A percentile compares a stretch with the other conserved stretches of the same genome.
Evolutionary conservation across 2,329 filamentous ascomycete species (phyloP).

Genomic region (Fusarium abutilonis): DNA sequence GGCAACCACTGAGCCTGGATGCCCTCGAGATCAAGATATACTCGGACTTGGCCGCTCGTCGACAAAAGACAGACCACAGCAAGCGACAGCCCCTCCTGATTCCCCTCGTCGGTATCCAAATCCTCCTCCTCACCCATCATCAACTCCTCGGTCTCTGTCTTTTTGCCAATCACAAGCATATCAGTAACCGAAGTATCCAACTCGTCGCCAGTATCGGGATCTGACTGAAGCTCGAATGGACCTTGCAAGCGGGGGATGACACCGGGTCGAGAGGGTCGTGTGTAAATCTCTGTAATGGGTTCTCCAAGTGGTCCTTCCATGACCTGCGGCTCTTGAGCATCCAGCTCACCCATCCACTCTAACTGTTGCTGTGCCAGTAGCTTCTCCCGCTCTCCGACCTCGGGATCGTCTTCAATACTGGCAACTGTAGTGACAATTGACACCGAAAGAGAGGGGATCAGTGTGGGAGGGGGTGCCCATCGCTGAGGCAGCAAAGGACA

Average conservation of each 20-base stretch:
- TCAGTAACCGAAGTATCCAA: conserved; percentile 67
- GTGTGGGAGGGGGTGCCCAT: conserved; percentile 80
- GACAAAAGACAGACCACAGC: conserved; percentile 68
- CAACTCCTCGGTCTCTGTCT: conserved; percentile 67
- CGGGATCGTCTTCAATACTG: conserved; percentile 67
- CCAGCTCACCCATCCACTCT: conserved; percentile 73
- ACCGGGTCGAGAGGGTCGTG: conserved; percentile 66
- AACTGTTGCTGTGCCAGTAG: conserved; percentile 71
- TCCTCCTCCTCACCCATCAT: conserved; percentile 74
- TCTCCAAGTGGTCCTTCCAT: conserved; percentile 62
- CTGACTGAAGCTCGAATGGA: conserved; percentile 67
- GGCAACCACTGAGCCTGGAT: conserved; percentile 74
- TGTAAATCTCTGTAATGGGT: conserved; percentile 64
- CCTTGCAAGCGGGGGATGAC: conserved; percentile 69
- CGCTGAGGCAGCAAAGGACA: conserved; percentile 88
- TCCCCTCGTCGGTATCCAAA: conserved; percentile 64
- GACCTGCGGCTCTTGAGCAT: conserved; percentile 68
- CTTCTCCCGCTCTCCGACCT: conserved; percentile 62
- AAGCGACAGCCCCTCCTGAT: conserved; percentile 69
- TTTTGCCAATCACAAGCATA: conserved; percentile 70
- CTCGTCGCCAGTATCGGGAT: conserved; percentile 66
- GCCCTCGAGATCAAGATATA: conserved; percentile 70
- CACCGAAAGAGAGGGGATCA: conserved; percentile 84
- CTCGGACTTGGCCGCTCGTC: conserved; percentile 67
- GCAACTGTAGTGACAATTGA: conserved; percentile 80